Base-by-base conservation (phyloP, 2,329 filamentous ascomycete species). In the Fusarium tanahbumbuense region DNA sequence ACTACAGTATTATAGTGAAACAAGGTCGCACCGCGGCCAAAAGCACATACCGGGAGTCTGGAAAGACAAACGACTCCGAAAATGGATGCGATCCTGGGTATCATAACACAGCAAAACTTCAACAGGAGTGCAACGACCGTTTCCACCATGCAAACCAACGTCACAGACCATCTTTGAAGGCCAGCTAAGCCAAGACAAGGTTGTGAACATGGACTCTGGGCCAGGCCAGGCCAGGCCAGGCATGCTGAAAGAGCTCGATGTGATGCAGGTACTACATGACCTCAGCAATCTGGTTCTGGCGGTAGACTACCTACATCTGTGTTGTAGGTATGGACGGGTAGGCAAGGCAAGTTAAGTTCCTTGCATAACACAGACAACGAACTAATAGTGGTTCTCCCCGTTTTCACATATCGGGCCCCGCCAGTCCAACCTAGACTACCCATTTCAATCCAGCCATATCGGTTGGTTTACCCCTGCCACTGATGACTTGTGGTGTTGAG, bases 21-120 rank as follows among this genome's bases (percentile, higher is more conserved):
- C 56, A 56, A 68, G 42, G 67, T 60, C 54, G 45, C 48, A 44
- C 42, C 23, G 44, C 47, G 37, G 59, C 50, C 47, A 49, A 54
- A 71, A 68, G 55, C 67, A 60, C 59, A 70, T 68, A 70, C 59
- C 67, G 59, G 52, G 64, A 68, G 64, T 58, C 49, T 71, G 64
- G 68, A 64, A 63, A 71, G 68, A 68, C 55, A 71, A 52, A 60
- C 45, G 55, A 48, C 60, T 41, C 59, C 48, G 46, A 55, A 57
- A 54, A 52, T 65, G 68, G 48, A 65, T 22, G 47, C 37, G 40
- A 57, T 60, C 37, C 60, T 44, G 52, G 59, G 52, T 65, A 40
- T 62, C 61, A 65, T 68, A 66, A 46, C 54, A 56, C 18, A 69
- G 54, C 40, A 59, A 50, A 45, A 22, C 48, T 37, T 58, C 41